Percentiles rank a stretch among this genome's conserved stretches.
phyloP scores from a whole-genome alignment of 2,329 filamentous ascomycete species.

The Neofusicoccum parvum region DNA sequence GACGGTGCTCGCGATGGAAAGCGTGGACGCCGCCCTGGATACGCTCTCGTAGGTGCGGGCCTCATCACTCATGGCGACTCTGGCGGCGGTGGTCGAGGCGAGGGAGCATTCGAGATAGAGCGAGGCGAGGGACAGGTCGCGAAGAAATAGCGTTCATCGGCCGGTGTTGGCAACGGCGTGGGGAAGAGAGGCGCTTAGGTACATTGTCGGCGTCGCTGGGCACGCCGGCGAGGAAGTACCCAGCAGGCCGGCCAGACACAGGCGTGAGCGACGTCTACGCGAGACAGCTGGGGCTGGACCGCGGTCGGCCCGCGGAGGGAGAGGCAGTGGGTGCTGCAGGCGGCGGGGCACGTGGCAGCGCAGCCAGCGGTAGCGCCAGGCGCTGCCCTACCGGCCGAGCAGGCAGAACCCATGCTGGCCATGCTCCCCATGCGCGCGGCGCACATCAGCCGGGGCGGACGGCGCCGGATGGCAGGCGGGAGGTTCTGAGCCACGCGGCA shows the following conservation, averaged over 20 bases:
- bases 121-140: neutral
- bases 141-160: neutral
- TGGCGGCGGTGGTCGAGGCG: neutral
- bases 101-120: neutral
- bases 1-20: constrained; percentile 70
- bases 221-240: neutral
- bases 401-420: too few species aligned
- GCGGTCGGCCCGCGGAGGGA: too few species aligned
- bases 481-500: neutral
- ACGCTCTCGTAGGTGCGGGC: neutral
- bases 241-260: neutral
- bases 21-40: constrained; percentile 62
- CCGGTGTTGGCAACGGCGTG: neutral
- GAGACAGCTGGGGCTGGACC: neutral
- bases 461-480: neutral
- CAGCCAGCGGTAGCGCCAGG: neutral
- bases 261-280: neutral
- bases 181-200: neutral
- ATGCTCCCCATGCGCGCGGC: too few species aligned
- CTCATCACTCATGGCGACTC: neutral
- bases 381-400: neutral
- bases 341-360: neutral
- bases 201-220: neutral
- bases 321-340: too few species aligned
- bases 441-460: neutral